Conservation (phyloP, 257 asterid species). For the Nicotiana paniculata region DNA sequence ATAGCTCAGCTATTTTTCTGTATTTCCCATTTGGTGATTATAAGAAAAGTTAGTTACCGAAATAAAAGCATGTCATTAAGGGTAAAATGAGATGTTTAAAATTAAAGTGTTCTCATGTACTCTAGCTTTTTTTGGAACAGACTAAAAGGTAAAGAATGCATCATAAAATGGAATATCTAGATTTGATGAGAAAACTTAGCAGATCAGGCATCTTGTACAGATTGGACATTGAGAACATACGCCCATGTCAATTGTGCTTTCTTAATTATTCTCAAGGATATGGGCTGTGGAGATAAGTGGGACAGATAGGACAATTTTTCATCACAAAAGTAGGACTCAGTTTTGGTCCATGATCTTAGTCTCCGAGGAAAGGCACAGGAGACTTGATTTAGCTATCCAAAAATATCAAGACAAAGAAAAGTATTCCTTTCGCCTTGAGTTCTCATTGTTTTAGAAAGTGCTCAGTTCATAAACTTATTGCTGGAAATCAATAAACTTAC, state of each 20-base stretch:
- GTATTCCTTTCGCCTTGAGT: neutral
- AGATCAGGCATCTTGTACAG: neutral
- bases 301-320: neutral
- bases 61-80: no score
- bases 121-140: no score
- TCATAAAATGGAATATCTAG: neutral
- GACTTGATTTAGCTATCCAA: neutral
- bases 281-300: neutral
- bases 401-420: neutral
- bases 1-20: no score
- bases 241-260: neutral
- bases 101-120: no score
- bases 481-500: neutral
- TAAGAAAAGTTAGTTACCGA: no score
- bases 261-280: neutral
- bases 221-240: neutral
- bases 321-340: neutral
- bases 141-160: neutral
- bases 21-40: no score
- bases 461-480: neutral
- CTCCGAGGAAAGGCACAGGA: neutral
- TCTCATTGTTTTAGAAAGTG: neutral
- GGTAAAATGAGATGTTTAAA: no score
- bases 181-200: neutral
- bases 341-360: neutral